Evolutionary conservation across 352 stramenopile genomes (phyloP).

Genomic region (Phytophthora chlamydospora): DNA sequence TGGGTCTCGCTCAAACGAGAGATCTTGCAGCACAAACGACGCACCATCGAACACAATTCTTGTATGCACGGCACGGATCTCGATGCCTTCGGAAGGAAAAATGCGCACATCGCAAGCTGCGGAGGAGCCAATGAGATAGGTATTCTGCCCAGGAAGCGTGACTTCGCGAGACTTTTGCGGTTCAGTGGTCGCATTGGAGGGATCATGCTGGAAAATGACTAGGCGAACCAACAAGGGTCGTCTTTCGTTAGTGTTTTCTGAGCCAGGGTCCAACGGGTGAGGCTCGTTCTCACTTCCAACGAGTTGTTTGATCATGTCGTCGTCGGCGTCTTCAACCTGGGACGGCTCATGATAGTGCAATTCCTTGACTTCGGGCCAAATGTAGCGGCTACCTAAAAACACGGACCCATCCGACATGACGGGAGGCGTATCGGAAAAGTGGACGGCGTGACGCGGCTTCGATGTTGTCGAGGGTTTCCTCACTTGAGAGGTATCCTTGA

Average conservation of each 20-base stretch:
- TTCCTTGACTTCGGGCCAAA: slow-evolving; percentile 41
- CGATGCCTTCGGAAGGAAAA: slow-evolving; percentile 41
- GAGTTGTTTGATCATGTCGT: slow-evolving; percentile 24
- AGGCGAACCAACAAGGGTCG: slow-evolving; percentile 21
- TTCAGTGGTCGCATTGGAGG: slow-evolving; percentile 11
- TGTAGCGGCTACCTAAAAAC: slow-evolving; percentile 58
- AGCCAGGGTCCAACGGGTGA: background rate
- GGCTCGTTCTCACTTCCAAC: slow-evolving; percentile 20
- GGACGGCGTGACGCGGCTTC: slow-evolving; percentile 22
- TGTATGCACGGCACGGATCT: slow-evolving; percentile 59
- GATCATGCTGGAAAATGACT: slow-evolving; percentile 34
- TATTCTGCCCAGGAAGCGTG: slow-evolving; percentile 25
- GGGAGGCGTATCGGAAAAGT: slow-evolving; percentile 34
- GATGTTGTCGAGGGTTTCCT: background rate
- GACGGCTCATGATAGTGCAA: slow-evolving; percentile 24
- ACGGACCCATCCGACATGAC: slow-evolving; percentile 38
- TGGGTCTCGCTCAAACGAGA: slow-evolving; percentile 72
- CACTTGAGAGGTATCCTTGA: background rate
- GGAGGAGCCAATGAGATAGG: slow-evolving; percentile 66
- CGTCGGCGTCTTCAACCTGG: slow-evolving; percentile 33
- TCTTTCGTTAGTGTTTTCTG: background rate
- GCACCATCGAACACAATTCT: slow-evolving; percentile 66
- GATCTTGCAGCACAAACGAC: slow-evolving; percentile 74
- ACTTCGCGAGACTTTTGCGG: slow-evolving; percentile 21
- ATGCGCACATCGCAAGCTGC: slow-evolving; percentile 59